Conservation (phyloP, 805 yeast genomes). For the Clavispora fructus region DNA sequence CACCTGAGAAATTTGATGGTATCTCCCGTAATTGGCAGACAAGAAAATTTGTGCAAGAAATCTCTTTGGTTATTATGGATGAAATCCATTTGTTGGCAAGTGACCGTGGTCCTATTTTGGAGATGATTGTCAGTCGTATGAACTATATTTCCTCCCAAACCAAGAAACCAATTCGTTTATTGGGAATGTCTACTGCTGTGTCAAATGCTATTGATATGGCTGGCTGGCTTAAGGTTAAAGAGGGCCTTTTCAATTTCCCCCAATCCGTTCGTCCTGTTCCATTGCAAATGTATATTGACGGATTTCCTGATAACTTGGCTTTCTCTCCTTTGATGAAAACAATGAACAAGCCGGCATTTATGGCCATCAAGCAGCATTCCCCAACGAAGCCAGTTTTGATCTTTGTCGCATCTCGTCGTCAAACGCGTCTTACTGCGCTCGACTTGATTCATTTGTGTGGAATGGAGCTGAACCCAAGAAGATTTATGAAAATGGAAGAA, state of each 20-base stretch:
- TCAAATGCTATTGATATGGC: slow-evolving; percentile 85
- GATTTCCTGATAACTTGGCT: slow-evolving; percentile 75
- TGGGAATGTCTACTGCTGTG: slow-evolving; percentile 83
- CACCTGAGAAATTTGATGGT: slow-evolving; percentile 87
- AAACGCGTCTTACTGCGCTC: slow-evolving; percentile 73
- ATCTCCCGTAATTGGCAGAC: slow-evolving; percentile 83
- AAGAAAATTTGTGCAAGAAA: slow-evolving; percentile 66
- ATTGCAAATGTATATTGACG: slow-evolving; percentile 80
- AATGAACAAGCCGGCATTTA: slow-evolving; percentile 85
- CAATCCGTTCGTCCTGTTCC: slow-evolving; percentile 83
- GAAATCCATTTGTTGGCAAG: slow-evolving; percentile 80
- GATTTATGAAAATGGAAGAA: slow-evolving; percentile 65
- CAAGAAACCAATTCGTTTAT: slow-evolving; percentile 53
- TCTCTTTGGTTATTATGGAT: slow-evolving; percentile 77
- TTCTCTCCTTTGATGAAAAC: slow-evolving; percentile 83
- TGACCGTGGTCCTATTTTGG: slow-evolving; percentile 82
- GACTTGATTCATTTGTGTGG: slow-evolving; percentile 78
- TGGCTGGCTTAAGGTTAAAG: slow-evolving; percentile 71
- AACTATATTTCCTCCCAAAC: slow-evolving; percentile 62
- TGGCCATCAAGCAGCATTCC: slow-evolving; percentile 89
- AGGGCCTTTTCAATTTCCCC: slow-evolving; percentile 76
- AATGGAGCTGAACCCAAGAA: slow-evolving; percentile 67
- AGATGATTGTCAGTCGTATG: slow-evolving; percentile 87
- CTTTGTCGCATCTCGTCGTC: slow-evolving; percentile 82
- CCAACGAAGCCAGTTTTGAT: slow-evolving; percentile 78